Base-by-base conservation (phyloP, 768 basidiomycete species). In the Rhodotorula diobovata region DNA sequence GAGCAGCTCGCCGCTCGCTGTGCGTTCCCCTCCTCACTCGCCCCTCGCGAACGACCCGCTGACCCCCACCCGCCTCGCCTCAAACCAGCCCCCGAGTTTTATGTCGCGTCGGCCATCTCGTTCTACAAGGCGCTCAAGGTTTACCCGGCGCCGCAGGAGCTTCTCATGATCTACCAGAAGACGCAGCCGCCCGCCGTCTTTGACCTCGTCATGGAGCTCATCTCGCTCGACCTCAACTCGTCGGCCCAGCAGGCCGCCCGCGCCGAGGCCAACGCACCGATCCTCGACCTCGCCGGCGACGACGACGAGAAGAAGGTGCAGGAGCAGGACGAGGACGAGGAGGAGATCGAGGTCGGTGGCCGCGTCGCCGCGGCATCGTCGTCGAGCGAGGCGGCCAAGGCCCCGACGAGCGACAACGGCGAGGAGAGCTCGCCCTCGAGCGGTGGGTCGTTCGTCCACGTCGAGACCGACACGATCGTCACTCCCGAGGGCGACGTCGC, bases 71-170 rank as follows among this genome's bases (percentile, higher is more conserved):
- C n/a, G 39, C 9, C 39, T 39, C 46, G 18, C 41, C 10, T 28
- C 32, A 20, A 45, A 39, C 39, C 21, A 96, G 95, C 94, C 48
- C 89, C 90, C 54, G 81, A 84, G 37, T 89, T 87, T 81, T 82
- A 89, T 78, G 84, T 97, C 37, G 85, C 87, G 20, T 88, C 94
- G 30, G 94, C 96, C 53, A 81, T 91, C 79, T 86, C 88, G 53
- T 98, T 98, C 86, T 99, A 88, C 85, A 86, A 92, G 61, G 94
- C 93, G 2, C 87, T 98, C 68, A 85, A 89, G 65, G 93, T 96
- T 46, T 99, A 99, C 82, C 96, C 96, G 61, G 87, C 90, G 41
- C 92, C 94, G 1, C 87, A 92, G 43, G 96, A 98, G 81, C 86
- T 98, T 76, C 89, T 99, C 77, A 87, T 89, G 80, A 94, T 98